phyloP scores from a whole-genome alignment of 768 basidiomycete species.

The Tricholoma saponaceum region DNA sequence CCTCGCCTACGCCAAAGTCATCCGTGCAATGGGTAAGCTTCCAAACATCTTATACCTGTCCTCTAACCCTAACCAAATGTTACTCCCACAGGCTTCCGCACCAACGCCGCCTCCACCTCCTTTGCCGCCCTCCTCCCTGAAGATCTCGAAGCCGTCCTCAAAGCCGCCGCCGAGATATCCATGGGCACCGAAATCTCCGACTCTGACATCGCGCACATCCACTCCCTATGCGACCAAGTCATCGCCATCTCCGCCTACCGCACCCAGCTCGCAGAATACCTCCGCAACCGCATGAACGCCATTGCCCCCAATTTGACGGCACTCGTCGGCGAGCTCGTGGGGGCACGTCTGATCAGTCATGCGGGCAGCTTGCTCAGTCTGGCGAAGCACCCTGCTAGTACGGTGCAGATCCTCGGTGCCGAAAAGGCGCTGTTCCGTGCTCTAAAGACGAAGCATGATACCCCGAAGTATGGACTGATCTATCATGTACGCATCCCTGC shows the following conservation, averaged over 20 bases:
- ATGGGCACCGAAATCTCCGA: slow-evolving; percentile 99
- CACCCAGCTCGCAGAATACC: slow-evolving; percentile 91
- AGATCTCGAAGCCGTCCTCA: slow-evolving; percentile 92
- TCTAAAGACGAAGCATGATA: slow-evolving; percentile 98
- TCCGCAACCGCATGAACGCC: slow-evolving; percentile 96
- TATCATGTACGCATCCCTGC: slow-evolving; percentile 68
- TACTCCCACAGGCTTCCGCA: slow-evolving; percentile 72
- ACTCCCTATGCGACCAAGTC: slow-evolving; percentile 96
- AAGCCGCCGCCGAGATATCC: slow-evolving; percentile 94
- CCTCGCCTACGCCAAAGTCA: slow-evolving; percentile 92
- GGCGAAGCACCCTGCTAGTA: slow-evolving; percentile 97
- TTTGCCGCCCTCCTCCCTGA: slow-evolving; percentile 92
- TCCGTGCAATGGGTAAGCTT: slow-evolving; percentile 80
- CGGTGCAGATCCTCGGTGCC: slow-evolving; percentile 96
- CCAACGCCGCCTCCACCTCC: slow-evolving; percentile 82
- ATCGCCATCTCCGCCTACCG: slow-evolving; percentile 96
- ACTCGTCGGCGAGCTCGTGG: slow-evolving; percentile 88
- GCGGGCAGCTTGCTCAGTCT: slow-evolving; percentile 93
- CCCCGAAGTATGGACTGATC: slow-evolving; percentile 98
- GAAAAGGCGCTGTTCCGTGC: slow-evolving; percentile 98
- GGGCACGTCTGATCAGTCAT: slow-evolving; percentile 90
- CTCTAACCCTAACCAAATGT: not conserved
- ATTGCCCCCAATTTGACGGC: slow-evolving; percentile 97
- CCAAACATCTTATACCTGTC: not conserved
- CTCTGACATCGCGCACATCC: slow-evolving; percentile 93